Percentiles rank a stretch among this genome's conserved stretches.
phyloP scores from a whole-genome alignment of 1,284 basidiomycete genomes.

The Ustilago sp. region DNA sequence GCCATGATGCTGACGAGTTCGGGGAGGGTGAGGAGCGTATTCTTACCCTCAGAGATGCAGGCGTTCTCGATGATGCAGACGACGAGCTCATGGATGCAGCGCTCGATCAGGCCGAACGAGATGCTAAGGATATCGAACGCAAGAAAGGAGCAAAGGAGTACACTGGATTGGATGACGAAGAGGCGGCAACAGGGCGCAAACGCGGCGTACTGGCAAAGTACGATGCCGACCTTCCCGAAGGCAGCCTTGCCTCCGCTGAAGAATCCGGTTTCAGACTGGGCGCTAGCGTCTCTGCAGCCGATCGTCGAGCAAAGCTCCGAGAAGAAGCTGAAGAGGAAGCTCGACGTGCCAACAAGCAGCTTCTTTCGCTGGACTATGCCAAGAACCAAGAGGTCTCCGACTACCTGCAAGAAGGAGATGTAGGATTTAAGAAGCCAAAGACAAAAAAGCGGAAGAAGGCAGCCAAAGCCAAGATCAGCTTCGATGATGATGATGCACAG shows the following conservation, averaged over 20 bases:
- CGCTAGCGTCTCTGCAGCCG: conserved; percentile 32
- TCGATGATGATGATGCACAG: conserved; percentile 74
- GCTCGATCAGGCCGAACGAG: conserved; percentile 85
- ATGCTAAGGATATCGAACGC: conserved; percentile 81
- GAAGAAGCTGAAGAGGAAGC: conserved; percentile 75
- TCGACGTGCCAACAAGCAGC: conserved; percentile 67
- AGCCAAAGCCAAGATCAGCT: conserved; percentile 78
- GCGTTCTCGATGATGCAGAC: conserved; percentile 94
- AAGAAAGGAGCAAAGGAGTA: conserved; percentile 92
- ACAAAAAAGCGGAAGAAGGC: conserved; percentile 86
- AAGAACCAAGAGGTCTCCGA: conserved; percentile 86
- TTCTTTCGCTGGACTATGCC: conserved; percentile 87
- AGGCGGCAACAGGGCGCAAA: conserved; percentile 77
- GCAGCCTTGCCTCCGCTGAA: conserved; percentile 58
- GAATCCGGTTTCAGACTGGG: conserved; percentile 56
- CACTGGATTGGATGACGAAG: conserved; percentile 96
- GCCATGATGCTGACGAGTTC: conserved; percentile 83
- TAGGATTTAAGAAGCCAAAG: conserved; percentile 93
- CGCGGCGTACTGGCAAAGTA: conserved; percentile 91
- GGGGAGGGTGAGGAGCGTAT: conserved; percentile 92
- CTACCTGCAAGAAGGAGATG: conserved; percentile 89
- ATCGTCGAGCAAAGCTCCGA: conserved; percentile 70
- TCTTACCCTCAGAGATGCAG: conserved; percentile 94
- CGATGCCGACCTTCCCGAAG: conserved; percentile 84
- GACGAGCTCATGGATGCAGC: conserved; percentile 96